Evolutionary conservation across 116 monocot genomes (phyloP).

Genomic region (Papilionanthe hybrid): DNA sequence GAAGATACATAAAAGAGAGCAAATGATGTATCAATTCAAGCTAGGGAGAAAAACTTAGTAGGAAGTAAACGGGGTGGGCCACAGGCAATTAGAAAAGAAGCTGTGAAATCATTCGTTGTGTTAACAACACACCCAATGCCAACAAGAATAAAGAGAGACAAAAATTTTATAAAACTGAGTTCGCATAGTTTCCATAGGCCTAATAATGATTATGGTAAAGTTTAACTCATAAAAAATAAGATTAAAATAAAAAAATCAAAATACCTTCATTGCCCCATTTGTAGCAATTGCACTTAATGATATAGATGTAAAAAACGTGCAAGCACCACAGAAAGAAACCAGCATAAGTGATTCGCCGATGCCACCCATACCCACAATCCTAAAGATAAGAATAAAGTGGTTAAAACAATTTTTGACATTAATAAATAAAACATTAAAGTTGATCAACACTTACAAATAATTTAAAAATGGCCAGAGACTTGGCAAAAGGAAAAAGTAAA

Average conservation of each 20-base stretch:
- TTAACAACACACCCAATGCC: background rate
- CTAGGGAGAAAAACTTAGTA: background rate
- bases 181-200: background rate
- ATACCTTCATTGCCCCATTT: slow-evolving; percentile 99
- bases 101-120: background rate
- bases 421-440: slow-evolving; percentile 3
- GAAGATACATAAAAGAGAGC: background rate
- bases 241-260: background rate
- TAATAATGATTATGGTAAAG: background rate
- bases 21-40: background rate
- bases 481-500: background rate
- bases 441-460: background rate
- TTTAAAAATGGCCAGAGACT: background rate
- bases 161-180: background rate
- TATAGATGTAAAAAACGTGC: slow-evolving; percentile 90
- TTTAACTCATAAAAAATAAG: background rate
- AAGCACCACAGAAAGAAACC: slow-evolving; percentile 85
- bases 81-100: background rate
- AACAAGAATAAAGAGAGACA: background rate
- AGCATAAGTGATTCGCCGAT: slow-evolving; percentile 74
- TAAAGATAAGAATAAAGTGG: slow-evolving; percentile 13
- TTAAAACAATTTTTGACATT: background rate
- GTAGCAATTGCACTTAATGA: slow-evolving; percentile 99
- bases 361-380: slow-evolving; percentile 98
- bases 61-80: background rate